Base-by-base conservation (phyloP, 1,284 basidiomycete species). In the Ustilago crameri region DNA sequence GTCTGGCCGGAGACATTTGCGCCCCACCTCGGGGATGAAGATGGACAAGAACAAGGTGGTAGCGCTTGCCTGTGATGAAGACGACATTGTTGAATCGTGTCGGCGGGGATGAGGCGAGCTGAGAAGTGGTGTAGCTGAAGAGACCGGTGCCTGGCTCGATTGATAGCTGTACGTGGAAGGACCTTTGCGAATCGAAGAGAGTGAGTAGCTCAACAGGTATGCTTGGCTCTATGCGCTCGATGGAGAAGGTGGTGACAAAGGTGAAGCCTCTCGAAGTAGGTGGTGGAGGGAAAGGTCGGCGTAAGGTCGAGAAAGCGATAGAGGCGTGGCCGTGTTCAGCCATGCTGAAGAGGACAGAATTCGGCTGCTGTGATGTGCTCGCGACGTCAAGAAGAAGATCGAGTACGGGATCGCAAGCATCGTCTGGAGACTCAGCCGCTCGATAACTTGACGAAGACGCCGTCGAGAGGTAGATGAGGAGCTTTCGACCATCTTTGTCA, bases 11-110 rank as follows among this genome's bases (percentile, higher is more conserved):
- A 17, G 78, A 74, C 37, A 60, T 54, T 22, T 67, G 51, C 3
- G 65, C 58, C 24, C 64, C 59, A 5, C 70, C 67, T 17, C 54
- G 51, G 1, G 75, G 72, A n/a, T 69, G 52, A 12, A 63, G 47
- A 27, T 82, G 80, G 17, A 69, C 54, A 24, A 82, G 59, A 14
- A 69, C 76, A 17, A 82, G 17, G 34, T 78, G 74, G 20, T 80
- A 74, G 9, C 59, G 60, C 17, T 26, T 41, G 4, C 58, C 56
- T 14, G 52, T 56, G 18, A 49, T 38, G 20, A 81, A 72, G 37
- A 9, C 40, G 23, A 38, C 37, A 10, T 52, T 57, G 46, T 60
- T 65, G 62, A 78, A 78, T 22, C 46, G 58, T 1, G 55, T 58
- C 9, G 56, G 52, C 15, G 57, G 63, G 27, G 48, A 45, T 18